Evolutionary conservation across 371 early-diverging fungal genomes (phyloP).

Genomic region (Nosema muscidifuracis): DNA sequence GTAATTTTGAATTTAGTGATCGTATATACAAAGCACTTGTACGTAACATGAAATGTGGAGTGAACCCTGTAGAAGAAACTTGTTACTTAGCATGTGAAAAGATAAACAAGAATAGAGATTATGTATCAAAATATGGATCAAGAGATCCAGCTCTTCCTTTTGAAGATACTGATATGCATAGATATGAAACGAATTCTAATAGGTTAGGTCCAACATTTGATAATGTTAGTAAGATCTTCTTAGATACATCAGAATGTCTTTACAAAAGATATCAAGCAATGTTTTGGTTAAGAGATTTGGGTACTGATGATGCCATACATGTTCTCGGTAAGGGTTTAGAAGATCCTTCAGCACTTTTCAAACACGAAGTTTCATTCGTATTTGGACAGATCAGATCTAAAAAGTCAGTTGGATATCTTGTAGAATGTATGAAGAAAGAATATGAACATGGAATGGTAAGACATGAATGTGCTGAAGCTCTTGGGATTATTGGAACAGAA

Average conservation of each 20-base stretch:
- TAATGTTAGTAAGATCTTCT: constrained; percentile 70
- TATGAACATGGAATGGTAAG: constrained; percentile 87
- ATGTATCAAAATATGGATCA: constrained; percentile 48
- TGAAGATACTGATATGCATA: constrained; percentile 66
- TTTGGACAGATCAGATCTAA: constrained; percentile 94
- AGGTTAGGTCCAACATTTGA: too few relatives aligned
- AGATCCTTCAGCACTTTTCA: constrained; percentile 70
- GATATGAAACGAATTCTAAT: too few relatives aligned
- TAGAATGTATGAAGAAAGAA: constrained; percentile 68
- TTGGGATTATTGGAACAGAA: constrained; percentile 90
- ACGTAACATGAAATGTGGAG: constrained; percentile 30
- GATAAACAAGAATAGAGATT: constrained; percentile 60
- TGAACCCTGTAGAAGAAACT: constrained; percentile 69
- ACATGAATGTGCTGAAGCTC: constrained; percentile 96
- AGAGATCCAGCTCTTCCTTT: constrained; percentile 61
- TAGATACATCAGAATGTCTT: constrained; percentile 69
- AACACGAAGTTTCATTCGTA: constrained; percentile 92
- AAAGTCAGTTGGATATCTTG: constrained; percentile 75
- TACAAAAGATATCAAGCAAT: constrained; percentile 92
- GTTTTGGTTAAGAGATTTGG: constrained; percentile 86
- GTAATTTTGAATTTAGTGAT: constrained; percentile 43
- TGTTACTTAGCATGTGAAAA: constrained; percentile 82
- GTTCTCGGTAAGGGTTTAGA: constrained; percentile 77
- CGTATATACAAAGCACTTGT: constrained; percentile 31
- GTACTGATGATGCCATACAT: constrained; percentile 70